A percentile compares a stretch with the other conserved stretches of the same genome.
Evolutionary conservation across 192 early-diverging fungal genomes (phyloP).

Genomic region (Cetraspora pellucida): DNA sequence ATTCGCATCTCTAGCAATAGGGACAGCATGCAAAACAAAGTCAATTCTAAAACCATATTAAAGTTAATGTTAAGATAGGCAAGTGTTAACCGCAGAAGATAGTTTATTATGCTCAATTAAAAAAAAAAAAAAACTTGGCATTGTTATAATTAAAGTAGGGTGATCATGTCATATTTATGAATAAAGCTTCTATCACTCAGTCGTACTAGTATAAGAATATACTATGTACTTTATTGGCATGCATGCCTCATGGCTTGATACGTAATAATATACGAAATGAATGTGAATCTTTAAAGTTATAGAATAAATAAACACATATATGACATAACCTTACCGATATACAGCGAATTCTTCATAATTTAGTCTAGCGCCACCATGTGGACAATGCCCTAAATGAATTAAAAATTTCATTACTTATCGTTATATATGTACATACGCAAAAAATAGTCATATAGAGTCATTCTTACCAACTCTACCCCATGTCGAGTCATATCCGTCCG

Average conservation of each 20-base stretch:
- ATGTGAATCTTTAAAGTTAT: background rate
- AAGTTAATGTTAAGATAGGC: too few species aligned
- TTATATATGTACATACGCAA: background rate
- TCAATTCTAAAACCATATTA: too few species aligned
- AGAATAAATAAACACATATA: background rate
- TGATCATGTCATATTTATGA: too few species aligned
- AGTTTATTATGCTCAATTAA: too few species aligned
- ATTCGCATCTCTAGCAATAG: too few species aligned
- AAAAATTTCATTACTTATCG: background rate
- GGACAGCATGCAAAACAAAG: too few species aligned
- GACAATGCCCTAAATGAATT: slow-evolving; percentile 2
- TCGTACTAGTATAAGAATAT: slow-evolving; percentile 16
- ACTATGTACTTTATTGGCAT: slow-evolving; percentile 9
- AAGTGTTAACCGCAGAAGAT: too few species aligned
- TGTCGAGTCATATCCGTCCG: slow-evolving; percentile 5
- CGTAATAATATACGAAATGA: background rate
- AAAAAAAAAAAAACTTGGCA: too few species aligned
- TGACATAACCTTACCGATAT: background rate
- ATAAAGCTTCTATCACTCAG: too few species aligned
- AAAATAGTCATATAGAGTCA: background rate
- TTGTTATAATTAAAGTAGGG: too few species aligned
- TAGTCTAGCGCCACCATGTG: background rate
- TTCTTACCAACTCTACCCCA: slow-evolving; percentile 25
- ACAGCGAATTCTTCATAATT: slow-evolving; percentile 29
- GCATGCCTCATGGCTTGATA: slow-evolving; percentile 9